Base-by-base conservation (phyloP, 306 rosid species). In the Arachis stenosperma region DNA sequence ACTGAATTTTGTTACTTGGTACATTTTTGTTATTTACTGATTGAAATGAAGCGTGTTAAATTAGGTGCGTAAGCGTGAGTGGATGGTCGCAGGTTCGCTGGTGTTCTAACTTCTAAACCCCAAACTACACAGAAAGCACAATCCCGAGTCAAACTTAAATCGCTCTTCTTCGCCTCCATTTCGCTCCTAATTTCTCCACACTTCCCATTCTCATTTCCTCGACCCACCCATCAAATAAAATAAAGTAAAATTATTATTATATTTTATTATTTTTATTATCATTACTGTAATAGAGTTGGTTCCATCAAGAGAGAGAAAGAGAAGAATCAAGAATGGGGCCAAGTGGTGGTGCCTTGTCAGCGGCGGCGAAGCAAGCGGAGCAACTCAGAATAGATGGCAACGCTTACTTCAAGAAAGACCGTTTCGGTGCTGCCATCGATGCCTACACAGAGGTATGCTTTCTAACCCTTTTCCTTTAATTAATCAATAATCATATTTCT, bases 371-470 rank as follows among this genome's bases (percentile, higher is more conserved):
- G 30, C 93, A 84, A 74, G 98, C 98, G 14, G 98, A 95, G 81
- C 75, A 73, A 48, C 90, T 88, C 42, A 71, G 87, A 78, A 67
- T 74, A 2, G 87, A 90, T 60, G 99, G 99, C 27, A 95, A 95
- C 68, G 46, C 44, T 59, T 95, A 71, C 90, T 95, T 95, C 84
- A 90, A 78, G 54, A 95, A 90, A 81, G 88, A 72, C 62, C 90
- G 96, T 9, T 87, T 84, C 30, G 86, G 87, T 13, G 99, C 99
- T 10, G 98, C 99, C 73, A 95, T 95, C 15, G 99, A 95, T 52
- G 97, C 96, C 10, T 95, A 95, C 62, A 95, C 99, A 10, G 92
- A 87, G 99, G 99, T 92, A 56, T 37, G 42, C 7, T 41, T n/a
- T 33, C 37, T 33, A 33, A 33, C 22, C 6, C 40, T 2, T 1